phyloP scores from a whole-genome alignment of 192 early-diverging fungal species.

The Coemansia asiatica region DNA sequence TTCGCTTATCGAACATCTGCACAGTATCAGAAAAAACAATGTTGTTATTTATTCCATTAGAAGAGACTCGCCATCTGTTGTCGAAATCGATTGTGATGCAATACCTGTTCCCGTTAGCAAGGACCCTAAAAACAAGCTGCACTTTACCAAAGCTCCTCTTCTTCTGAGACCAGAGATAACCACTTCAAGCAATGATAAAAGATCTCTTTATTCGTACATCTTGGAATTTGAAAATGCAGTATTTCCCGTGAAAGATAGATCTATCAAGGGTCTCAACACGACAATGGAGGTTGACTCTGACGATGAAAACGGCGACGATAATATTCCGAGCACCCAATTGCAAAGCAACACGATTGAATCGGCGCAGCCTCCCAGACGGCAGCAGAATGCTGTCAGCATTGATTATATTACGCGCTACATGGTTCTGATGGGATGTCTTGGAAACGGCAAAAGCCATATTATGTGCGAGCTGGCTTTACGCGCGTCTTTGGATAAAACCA shows the following conservation, averaged over 20 bases:
- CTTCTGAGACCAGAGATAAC: not conserved
- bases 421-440: not conserved
- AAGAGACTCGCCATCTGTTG: not conserved
- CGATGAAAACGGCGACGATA: not conserved
- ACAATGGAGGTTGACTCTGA: not conserved
- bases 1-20: too few species aligned
- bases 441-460: not conserved
- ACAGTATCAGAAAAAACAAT: too few species aligned
- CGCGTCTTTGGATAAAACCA: not conserved
- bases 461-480: not conserved
- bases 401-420: not conserved
- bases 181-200: not conserved
- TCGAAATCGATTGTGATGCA: not conserved
- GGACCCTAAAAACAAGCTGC: not conserved
- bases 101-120: not conserved
- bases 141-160: not conserved
- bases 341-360: not conserved
- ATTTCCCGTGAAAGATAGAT: not conserved
- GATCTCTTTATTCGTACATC: not conserved
- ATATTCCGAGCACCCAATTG: not conserved
- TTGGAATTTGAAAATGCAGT: not conserved
- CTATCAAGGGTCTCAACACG: not conserved
- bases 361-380: not conserved
- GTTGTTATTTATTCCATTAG: too few species aligned
- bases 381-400: not conserved